These are phyloP conservation scores for Kazachstania viticola DNA, from an alignment of 805 yeast species.

Conservation along the genomic window DNA sequence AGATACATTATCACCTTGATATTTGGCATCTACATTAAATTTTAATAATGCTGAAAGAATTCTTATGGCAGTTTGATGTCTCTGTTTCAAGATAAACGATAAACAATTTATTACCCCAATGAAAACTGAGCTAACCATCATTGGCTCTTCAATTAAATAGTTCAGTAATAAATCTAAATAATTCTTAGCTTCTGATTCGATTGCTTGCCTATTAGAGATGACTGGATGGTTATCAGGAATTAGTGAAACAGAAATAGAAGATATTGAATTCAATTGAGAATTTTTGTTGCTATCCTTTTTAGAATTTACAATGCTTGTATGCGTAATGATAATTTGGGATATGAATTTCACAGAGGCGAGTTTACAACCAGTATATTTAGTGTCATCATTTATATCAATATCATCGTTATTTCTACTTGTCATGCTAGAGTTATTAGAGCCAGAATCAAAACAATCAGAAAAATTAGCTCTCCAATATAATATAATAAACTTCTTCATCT, in stretches of 20 bases:
- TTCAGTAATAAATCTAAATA: slow-evolving; percentile 55
- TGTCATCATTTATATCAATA: slow-evolving; percentile 11
- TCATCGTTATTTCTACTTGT: slow-evolving; percentile 26
- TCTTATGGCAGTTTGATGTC: slow-evolving; percentile 47
- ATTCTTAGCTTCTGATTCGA: slow-evolving; percentile 64
- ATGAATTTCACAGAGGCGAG: slow-evolving; percentile 67
- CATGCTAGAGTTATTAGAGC: background rate
- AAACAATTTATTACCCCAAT: slow-evolving; percentile 60
- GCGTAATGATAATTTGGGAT: slow-evolving; percentile 44
- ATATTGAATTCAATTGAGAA: background rate
- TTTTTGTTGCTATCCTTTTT: slow-evolving; percentile 11
- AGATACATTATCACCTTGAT: slow-evolving; percentile 32
- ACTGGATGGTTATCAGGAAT: slow-evolving; percentile 55
- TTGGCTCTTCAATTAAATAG: slow-evolving; percentile 42
- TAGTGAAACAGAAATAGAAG: slow-evolving; percentile 32
- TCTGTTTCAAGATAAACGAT: slow-evolving; percentile 48
- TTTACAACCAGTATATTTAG: slow-evolving; percentile 45
- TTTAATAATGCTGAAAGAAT: slow-evolving; percentile 48
- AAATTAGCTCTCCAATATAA: slow-evolving; percentile 43
- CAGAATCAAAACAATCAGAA: background rate
- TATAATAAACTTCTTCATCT: slow-evolving; percentile 49
- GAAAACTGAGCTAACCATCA: slow-evolving; percentile 45
- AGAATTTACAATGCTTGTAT: slow-evolving; percentile 24
- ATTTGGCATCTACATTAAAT: slow-evolving; percentile 49
- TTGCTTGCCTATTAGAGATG: slow-evolving; percentile 33